Conservation (phyloP, 768 basidiomycete genomes). For the Serpula lacrymans region DNA sequence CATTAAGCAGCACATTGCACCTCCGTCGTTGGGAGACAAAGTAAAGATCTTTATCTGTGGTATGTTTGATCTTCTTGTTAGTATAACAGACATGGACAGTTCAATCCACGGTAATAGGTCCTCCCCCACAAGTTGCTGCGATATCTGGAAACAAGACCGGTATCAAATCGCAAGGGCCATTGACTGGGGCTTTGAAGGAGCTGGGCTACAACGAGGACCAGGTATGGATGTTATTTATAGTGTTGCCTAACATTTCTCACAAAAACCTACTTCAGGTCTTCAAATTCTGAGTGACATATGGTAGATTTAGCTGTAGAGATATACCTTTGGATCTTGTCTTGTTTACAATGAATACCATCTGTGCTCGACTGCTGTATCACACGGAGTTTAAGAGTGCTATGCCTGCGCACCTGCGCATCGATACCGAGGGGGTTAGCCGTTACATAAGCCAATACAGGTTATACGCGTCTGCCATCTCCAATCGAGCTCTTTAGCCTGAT, state of each 20-base stretch:
- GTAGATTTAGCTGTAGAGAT: too few relatives aligned
- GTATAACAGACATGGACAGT: background rate
- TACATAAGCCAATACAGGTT: too few relatives aligned
- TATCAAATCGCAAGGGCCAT: slow-evolving; percentile 78
- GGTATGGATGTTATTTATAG: slow-evolving; percentile 39
- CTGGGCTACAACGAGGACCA: slow-evolving; percentile 84
- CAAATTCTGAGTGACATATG: slow-evolving; percentile 31
- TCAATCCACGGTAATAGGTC: slow-evolving; percentile 38
- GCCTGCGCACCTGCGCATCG: too few relatives aligned
- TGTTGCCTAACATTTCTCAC: background rate
- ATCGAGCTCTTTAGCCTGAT: too few relatives aligned
- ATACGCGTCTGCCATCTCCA: too few relatives aligned
- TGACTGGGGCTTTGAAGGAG: slow-evolving; percentile 83
- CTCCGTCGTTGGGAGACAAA: slow-evolving; percentile 65
- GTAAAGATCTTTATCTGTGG: slow-evolving; percentile 91
- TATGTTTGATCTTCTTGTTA: slow-evolving; percentile 28
- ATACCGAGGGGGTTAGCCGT: too few relatives aligned
- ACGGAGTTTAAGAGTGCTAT: too few relatives aligned
- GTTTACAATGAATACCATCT: too few relatives aligned
- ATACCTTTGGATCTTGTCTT: too few relatives aligned
- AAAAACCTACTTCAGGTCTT: slow-evolving; percentile 29
- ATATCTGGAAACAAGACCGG: slow-evolving; percentile 88
- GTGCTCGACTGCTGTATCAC: too few relatives aligned
- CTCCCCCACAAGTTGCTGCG: slow-evolving; percentile 86
- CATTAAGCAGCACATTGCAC: slow-evolving; percentile 69